Conservation (phyloP, 768 basidiomycete genomes). For the Nidularia sp. region DNA sequence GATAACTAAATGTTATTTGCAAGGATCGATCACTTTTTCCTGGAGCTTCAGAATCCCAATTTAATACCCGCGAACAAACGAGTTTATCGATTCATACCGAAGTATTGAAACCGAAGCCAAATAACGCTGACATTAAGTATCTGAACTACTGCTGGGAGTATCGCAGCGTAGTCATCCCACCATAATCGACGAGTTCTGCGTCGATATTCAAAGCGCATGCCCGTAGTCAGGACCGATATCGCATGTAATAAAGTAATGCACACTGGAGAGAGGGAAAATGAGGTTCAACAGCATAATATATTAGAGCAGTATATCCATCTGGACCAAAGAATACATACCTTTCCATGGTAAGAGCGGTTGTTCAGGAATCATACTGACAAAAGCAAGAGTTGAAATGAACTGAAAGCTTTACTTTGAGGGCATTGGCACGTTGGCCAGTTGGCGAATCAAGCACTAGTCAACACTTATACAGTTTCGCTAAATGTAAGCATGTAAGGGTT, state of each 20-base stretch:
- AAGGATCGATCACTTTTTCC: neutral
- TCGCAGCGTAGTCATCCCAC: slow-evolving; percentile 2
- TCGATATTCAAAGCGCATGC: neutral
- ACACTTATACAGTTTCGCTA: too few species aligned
- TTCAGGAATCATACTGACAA: too few species aligned
- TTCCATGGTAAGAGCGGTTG: slow-evolving; percentile 2
- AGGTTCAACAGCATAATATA: neutral
- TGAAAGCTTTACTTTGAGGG: too few species aligned
- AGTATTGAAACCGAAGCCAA: neutral
- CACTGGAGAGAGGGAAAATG: neutral
- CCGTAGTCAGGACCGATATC: neutral
- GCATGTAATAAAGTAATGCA: neutral
- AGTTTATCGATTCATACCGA: neutral
- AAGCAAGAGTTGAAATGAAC: too few species aligned
- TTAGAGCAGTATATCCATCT: neutral
- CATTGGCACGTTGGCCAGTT: too few species aligned
- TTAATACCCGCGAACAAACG: neutral
- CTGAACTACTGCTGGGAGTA: neutral
- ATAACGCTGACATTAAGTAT: neutral
- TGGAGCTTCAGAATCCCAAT: neutral
- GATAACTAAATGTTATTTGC: neutral
- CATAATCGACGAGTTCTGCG: neutral
- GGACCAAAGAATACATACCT: neutral
- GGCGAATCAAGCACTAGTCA: too few species aligned
- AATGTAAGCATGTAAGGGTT: too few species aligned